A percentile compares a stretch with the other conserved stretches of the same genome.
phyloP scores from a whole-genome alignment of 73 alveolate species.

The Tetrahymena elliotti region DNA sequence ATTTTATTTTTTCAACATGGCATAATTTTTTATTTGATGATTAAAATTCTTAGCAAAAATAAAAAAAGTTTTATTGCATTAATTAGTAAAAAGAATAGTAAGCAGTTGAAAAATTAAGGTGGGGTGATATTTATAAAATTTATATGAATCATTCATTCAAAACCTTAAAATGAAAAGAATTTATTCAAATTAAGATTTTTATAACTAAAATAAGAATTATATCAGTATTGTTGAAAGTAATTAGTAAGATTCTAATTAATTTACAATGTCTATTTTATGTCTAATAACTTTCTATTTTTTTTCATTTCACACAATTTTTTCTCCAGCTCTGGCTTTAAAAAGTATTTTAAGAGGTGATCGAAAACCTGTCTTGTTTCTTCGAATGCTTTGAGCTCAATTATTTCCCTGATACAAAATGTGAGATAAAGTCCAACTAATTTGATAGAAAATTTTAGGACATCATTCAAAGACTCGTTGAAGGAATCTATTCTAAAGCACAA shows the following conservation, averaged over 20 bases:
- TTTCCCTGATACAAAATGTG: not conserved
- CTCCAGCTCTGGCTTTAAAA: not conserved
- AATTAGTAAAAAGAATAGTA: no score
- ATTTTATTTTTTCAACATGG: no score
- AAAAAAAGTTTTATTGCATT: no score
- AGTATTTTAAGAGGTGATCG: not conserved
- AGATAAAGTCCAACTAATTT: not conserved
- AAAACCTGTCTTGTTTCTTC: not conserved
- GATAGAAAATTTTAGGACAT: not conserved
- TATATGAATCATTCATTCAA: no score
- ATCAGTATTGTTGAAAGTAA: not conserved
- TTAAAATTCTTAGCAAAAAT: no score
- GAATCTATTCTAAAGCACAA: not conserved
- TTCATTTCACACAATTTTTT: not conserved
- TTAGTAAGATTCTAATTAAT: not conserved
- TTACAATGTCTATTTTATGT: not conserved
- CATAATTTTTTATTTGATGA: no score
- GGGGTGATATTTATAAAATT: no score
- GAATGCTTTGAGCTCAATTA: not conserved
- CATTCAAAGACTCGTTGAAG: not conserved
- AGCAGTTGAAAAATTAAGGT: no score
- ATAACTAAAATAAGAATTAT: not conserved
- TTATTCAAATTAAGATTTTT: no score
- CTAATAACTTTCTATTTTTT: not conserved
- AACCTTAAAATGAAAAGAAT: no score